These are phyloP conservation scores for Penicillium coprophilum DNA, from an alignment of 495 filamentous ascomycete species.

Conservation along the genomic window DNA sequence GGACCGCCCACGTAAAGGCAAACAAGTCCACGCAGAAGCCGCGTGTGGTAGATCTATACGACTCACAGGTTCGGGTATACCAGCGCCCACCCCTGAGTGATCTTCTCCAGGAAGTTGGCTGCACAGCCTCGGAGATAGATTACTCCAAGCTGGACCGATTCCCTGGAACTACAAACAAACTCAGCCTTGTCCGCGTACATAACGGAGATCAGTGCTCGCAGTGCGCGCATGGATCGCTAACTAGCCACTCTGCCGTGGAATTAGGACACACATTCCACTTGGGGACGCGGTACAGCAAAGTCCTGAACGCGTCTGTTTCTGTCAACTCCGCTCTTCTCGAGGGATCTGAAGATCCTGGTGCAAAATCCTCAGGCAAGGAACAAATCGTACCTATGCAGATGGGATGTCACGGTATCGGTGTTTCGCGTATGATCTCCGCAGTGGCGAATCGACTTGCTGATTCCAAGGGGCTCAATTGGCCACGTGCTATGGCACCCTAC, in stretches of 20 bases:
- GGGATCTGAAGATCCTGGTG: constrained; percentile 13
- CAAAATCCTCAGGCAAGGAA: constrained; percentile 21
- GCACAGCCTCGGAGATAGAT: constrained; percentile 34
- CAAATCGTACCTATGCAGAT: constrained; percentile 67
- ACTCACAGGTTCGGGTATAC: constrained; percentile 46
- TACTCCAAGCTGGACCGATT: constrained; percentile 45
- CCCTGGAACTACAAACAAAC: constrained; percentile 37
- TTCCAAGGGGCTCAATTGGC: constrained; percentile 82
- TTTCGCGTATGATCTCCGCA: constrained; percentile 87
- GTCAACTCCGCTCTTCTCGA: constrained; percentile 32
- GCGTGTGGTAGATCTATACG: constrained; percentile 44
- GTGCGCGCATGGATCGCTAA: constrained; percentile 64
- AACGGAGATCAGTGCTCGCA: constrained; percentile 70
- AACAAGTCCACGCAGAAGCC: constrained; percentile 26
- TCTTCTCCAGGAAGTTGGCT: constrained; percentile 32
- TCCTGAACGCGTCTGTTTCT: constrained; percentile 62
- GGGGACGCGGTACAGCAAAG: constrained; percentile 80
- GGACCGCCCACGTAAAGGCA: constrained; percentile 48
- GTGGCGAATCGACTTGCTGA: constrained; percentile 74
- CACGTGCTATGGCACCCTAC: constrained; percentile 79
- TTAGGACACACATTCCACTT: constrained; percentile 95
- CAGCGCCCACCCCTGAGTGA: constrained; percentile 46
- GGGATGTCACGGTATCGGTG: constrained; percentile 95
- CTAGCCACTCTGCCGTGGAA: constrained; percentile 73
- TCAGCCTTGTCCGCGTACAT: constrained; percentile 62